Base-by-base conservation (phyloP, 345 rosid species). In the Mallotus nudiflorus region DNA sequence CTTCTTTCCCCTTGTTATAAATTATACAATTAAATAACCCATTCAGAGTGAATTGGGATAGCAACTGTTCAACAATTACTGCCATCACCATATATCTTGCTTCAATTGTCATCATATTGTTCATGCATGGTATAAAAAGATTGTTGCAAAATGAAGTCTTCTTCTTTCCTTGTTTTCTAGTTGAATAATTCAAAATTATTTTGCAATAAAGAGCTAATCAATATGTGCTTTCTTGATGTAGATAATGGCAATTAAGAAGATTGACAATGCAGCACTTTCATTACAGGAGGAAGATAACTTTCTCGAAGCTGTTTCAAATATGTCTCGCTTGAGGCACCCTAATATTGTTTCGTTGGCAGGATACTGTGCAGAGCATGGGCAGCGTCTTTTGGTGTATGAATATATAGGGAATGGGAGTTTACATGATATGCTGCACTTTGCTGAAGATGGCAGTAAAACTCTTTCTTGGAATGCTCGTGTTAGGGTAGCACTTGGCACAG, bases 381-480 rank as follows among this genome's bases (percentile, higher is more conserved):
- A 96, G 67, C 99, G 95, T 67, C 99, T 96, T 77, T 70, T 96
- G 74, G 93, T 96, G n/a, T 86, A 89, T 64, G 98, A 96, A 65
- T 83, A 82, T 70, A 78, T 92, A 0, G 91, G 78, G 62, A 91
- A 85, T 18, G 91, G 96, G n/a, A 91, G 80, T 77, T 80, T 92
- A 68, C 97, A 96, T 57, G 99, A 96, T 65, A 86, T 84, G 81
- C 83, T 96, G 61, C 98, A 96, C 72, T 85, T 86, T 80, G 75
- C 81, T 54, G 98, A 92, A 65, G 97, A 92, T 58, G 77, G 87
- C 62, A 73, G 95, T 82, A 85, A 84, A 76, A 71, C 66, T 1
- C 77, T 96, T 50, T 83, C 88, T 59, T 96, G 99, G 99, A 96
- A 96, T 79, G 96, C 90, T 11, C 98, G 99, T 62, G 99, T 92